phyloP scores from a whole-genome alignment of 345 rosid species.

The Combretum micranthum region DNA sequence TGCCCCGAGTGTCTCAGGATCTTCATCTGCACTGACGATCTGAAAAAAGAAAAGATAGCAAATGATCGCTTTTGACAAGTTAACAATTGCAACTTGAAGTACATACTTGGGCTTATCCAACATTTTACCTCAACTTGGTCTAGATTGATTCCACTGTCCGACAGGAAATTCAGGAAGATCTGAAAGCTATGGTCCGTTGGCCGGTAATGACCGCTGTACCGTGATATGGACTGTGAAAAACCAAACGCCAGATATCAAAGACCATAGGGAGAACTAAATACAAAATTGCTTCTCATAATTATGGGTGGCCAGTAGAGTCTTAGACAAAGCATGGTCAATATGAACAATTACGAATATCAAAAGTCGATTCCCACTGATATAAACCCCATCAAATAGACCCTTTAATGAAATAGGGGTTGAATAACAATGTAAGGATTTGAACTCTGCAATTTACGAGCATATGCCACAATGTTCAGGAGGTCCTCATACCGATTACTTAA shows the following conservation, averaged over 20 bases:
- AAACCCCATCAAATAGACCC: too few relatives aligned
- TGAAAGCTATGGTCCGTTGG: conserved; percentile 27
- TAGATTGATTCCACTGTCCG: conserved; percentile 23
- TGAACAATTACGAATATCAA: too few relatives aligned
- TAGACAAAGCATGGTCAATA: too few relatives aligned
- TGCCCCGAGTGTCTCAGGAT: conserved; percentile 36
- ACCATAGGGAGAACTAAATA: neutral
- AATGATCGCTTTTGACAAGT: neutral
- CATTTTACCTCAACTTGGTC: conserved; percentile 27
- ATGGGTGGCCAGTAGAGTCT: too few relatives aligned
- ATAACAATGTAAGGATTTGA: too few relatives aligned
- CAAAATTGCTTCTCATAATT: too few relatives aligned
- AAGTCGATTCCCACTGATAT: too few relatives aligned
- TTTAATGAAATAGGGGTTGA: too few relatives aligned
- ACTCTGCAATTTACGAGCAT: too few relatives aligned
- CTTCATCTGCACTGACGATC: conserved; percentile 51
- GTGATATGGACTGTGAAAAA: conserved; percentile 22
- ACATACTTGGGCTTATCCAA: neutral
- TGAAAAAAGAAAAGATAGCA: conserved; percentile 8
- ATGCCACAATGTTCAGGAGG: too few relatives aligned
- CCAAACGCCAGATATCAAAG: conserved; percentile 6
- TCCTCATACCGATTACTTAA: too few relatives aligned
- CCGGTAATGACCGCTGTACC: conserved; percentile 32
- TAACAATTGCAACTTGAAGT: too few relatives aligned
- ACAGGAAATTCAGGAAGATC: conserved; percentile 23